Evolutionary conservation across 345 rosid species (phyloP).

Genomic region (Lagerstroemia speciosa): DNA sequence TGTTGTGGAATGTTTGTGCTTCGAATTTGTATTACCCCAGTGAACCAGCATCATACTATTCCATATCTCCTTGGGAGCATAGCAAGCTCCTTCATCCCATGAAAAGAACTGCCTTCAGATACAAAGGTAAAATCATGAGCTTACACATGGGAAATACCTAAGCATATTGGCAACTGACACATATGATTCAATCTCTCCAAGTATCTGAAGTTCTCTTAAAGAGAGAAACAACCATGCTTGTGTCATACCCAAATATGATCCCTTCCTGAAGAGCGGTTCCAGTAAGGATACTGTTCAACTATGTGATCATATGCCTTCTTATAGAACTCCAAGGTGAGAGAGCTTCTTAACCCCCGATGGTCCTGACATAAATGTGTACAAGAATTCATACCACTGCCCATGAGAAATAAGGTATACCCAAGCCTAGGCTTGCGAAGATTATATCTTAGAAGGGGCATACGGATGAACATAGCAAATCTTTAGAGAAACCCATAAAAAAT

Average conservation of each 20-base stretch:
- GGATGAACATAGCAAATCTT: not conserved
- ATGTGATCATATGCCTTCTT: conserved; percentile 66
- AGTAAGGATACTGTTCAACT: conserved; percentile 55
- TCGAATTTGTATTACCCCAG: conserved; percentile 96
- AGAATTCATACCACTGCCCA: conserved; percentile 4
- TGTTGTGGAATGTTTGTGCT: conserved; percentile 89
- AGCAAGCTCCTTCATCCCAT: conserved; percentile 99
- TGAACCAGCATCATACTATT: conserved; percentile 96
- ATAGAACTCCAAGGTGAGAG: conserved; percentile 80
- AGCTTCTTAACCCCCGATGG: conserved; percentile 75
- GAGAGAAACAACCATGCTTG: not conserved
- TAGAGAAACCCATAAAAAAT: not conserved
- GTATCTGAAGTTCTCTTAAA: not conserved
- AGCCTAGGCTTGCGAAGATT: not conserved
- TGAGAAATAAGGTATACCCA: not conserved
- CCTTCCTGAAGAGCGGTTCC: conserved; percentile 83
- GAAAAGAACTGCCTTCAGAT: conserved; percentile 81
- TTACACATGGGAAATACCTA: not conserved
- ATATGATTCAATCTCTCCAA: conserved; percentile 1
- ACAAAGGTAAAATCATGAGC: conserved; percentile 1
- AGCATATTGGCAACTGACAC: not conserved
- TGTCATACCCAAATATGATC: conserved; percentile 89
- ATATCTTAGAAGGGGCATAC: not conserved
- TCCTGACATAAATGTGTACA: conserved; percentile 37
- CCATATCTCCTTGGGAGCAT: conserved; percentile 99